phyloP scores from a whole-genome alignment of 108 stramenopile species.

The Fragilaria crotonensis region DNA sequence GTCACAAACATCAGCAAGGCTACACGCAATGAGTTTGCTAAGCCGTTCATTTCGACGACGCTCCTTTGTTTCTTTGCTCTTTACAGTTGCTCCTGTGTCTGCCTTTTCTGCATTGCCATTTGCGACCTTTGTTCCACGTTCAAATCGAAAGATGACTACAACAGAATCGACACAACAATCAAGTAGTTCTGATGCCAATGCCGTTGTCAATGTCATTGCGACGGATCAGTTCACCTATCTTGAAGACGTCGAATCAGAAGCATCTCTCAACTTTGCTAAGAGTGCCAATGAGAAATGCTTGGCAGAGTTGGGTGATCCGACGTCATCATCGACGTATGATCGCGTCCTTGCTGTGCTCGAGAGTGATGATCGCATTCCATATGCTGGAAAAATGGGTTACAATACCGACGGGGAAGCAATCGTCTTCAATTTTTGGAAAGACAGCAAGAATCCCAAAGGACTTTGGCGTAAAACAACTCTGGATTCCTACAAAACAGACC shows the following conservation, averaged over 20 bases:
- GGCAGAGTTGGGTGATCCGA: conserved; percentile 64
- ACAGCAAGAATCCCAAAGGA: conserved; percentile 69
- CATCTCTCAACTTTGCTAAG: conserved; percentile 63
- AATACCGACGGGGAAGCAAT: conserved; percentile 49
- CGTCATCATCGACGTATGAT: conserved; percentile 37
- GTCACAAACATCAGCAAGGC: too few relatives aligned
- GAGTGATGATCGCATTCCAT: conserved; percentile 71
- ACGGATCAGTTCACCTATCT: conserved; percentile 75
- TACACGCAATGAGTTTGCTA: too few relatives aligned
- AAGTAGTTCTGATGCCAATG: too few relatives aligned
- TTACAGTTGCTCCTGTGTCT: too few relatives aligned
- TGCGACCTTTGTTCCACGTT: too few relatives aligned
- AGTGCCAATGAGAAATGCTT: conserved; percentile 65
- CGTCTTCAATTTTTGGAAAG: conserved; percentile 75
- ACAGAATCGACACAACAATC: too few relatives aligned
- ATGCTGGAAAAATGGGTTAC: conserved; percentile 49
- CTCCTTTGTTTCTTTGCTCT: too few relatives aligned
- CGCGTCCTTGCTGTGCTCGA: conserved; percentile 55
- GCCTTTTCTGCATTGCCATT: too few relatives aligned
- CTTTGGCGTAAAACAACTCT: conserved; percentile 77
- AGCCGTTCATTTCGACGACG: too few relatives aligned
- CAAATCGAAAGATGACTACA: too few relatives aligned
- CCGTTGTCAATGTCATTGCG: not conserved
- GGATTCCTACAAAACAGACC: conserved; percentile 40
- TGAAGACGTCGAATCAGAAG: conserved; percentile 75